phyloP scores from a whole-genome alignment of 1,139 yeast species.

The Geotrichum fermentans region DNA sequence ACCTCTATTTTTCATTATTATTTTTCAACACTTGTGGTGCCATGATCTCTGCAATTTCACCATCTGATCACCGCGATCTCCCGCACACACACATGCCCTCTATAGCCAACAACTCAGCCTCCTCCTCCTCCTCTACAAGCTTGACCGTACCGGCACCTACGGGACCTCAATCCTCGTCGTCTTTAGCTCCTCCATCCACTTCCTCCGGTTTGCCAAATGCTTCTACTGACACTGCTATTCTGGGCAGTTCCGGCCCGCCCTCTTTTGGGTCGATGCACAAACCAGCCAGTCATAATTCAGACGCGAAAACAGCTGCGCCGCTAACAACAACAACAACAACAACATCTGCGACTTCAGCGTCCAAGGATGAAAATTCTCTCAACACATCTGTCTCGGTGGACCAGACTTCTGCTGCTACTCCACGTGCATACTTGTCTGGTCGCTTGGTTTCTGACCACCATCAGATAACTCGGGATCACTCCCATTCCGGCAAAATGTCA shows the following conservation, averaged over 20 bases:
- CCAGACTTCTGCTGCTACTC: no score
- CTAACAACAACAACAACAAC: no score
- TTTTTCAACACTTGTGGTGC: no score
- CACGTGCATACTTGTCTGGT: conserved; percentile 1
- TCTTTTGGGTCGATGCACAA: conserved; percentile 10
- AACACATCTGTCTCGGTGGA: no score
- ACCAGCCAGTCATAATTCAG: conserved; percentile 6
- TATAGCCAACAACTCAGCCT: neutral
- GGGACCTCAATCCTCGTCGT: neutral
- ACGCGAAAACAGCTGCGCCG: conserved; percentile 1
- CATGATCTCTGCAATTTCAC: conserved; percentile 7
- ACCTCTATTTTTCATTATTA: no score
- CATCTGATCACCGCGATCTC: conserved; percentile 4
- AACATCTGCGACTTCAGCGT: no score
- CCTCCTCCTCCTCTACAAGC: neutral
- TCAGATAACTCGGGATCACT: conserved; percentile 5
- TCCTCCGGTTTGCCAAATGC: neutral
- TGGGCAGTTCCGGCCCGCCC: conserved; percentile 11
- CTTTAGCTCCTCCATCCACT: neutral
- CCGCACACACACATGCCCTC: neutral
- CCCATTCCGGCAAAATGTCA: neutral
- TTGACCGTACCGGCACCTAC: conserved; percentile 1
- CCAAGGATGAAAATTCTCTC: no score
- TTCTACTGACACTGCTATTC: neutral
- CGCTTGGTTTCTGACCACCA: conserved; percentile 12